Conservation (phyloP, 2,329 filamentous ascomycete genomes). For the Dothiorella sarmentorum region DNA sequence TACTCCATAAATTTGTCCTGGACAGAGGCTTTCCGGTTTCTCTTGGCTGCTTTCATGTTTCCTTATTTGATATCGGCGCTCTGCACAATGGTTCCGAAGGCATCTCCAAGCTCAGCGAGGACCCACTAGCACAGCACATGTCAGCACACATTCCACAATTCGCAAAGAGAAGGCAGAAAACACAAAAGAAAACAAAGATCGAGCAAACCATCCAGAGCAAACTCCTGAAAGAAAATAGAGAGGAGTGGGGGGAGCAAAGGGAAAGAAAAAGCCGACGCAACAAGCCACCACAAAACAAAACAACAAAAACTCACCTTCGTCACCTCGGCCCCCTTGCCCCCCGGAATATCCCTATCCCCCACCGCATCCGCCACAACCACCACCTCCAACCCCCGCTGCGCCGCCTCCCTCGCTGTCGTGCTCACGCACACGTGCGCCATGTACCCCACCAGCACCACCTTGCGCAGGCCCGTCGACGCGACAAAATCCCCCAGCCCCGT, state of each 20-base stretch:
- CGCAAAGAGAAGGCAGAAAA: not conserved
- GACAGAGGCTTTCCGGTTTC: not conserved
- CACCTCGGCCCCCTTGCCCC: conserved; percentile 54
- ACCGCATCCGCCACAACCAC: conserved; percentile 60
- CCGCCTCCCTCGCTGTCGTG: conserved; percentile 60
- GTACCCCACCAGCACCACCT: conserved; percentile 60
- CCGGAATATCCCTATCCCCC: conserved; percentile 65
- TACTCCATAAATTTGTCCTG: no score
- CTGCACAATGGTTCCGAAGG: conserved; percentile 59
- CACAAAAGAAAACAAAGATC: not conserved
- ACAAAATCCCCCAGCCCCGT: conserved; percentile 58
- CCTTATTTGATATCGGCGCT: conserved; percentile 46
- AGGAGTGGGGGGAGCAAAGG: not conserved
- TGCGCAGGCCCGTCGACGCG: conserved; percentile 50
- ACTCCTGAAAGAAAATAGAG: not conserved
- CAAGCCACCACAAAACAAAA: not conserved
- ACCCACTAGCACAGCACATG: conserved; percentile 35
- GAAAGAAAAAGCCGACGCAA: not conserved
- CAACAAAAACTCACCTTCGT: conserved; percentile 35
- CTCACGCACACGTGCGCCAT: conserved; percentile 66
- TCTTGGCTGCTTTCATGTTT: not conserved
- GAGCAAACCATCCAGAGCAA: not conserved
- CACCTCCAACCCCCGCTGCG: conserved; percentile 62
- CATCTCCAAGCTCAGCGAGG: conserved; percentile 60
- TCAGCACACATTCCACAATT: no score